Evolutionary conservation across 257 asterid species (phyloP), one percentile per base, ranked within the genome.

Genomic region (Mitragyna speciosa): DNA sequence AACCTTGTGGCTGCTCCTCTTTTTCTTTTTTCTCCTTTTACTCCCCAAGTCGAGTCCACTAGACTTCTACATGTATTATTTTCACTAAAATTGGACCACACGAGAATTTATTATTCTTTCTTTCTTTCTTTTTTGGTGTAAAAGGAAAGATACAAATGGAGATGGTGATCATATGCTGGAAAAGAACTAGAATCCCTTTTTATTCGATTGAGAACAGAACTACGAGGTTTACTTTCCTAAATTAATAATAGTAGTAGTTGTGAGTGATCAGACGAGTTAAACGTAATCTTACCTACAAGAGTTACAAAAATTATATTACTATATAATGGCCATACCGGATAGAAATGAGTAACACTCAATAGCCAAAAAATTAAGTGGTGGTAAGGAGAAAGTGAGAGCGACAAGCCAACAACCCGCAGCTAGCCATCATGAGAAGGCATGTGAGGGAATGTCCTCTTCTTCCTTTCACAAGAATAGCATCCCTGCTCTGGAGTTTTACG

Each of bases 341-440:
- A n/a, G 8, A 15, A 64, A 28, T 65, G 6, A 30, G 22, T 0
- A 2, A 65, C 1, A 65, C 41, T 64, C 43, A 65, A 65, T 59
- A n/a, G 7, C 66, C 7, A 7, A n/a, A 59, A 22, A 30, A 65
- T 12, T 63, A 15, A 17, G 39, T 24, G 16, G 22, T 7, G 65
- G 39, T 66, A 19, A 43, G 28, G 77, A 51, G 70, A 72, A 86
- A 68, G 65, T 22, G 84, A 77, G 85, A 64, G 83, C 26, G 90
- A 88, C 88, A 66, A 49, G 26, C 59, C 84, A 87, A 78, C 89
- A 36, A 78, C 61, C 54, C 65, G 22, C 63, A 17, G 63, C 58
- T 28, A 66, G 17, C 54, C 79, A 86, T 86, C 74, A 85, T 88
- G 78, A 33, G 74, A 73, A 74, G 76, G 78, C 90, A 83, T 81